These are phyloP conservation scores for Spizellomyces sp. DNA, from an alignment of 192 early-diverging fungal genomes.

Conservation along the genomic window DNA sequence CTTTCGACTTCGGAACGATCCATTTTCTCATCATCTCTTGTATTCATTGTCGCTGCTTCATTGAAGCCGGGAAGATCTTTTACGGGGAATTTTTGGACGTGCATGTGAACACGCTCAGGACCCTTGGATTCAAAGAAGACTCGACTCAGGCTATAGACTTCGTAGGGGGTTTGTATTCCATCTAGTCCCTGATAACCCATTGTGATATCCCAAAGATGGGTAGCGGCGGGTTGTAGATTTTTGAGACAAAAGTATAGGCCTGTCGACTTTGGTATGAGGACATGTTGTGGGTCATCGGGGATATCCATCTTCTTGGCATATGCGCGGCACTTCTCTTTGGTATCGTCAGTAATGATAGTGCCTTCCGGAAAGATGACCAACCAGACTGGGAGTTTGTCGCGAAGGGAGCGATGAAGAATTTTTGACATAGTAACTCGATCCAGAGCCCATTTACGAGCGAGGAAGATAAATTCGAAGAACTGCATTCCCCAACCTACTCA, in stretches of 20 bases:
- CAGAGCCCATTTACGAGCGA: constrained; percentile 83
- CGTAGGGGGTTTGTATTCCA: constrained; percentile 75
- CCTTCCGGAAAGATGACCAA: constrained; percentile 96
- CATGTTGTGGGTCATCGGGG: constrained; percentile 51
- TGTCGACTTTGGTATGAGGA: constrained; percentile 83
- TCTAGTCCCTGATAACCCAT: constrained; percentile 83
- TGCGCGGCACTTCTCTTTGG: constrained; percentile 63
- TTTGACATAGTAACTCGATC: constrained; percentile 66
- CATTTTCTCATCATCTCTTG: constrained; percentile 8
- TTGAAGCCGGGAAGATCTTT: constrained; percentile 42
- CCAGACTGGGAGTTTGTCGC: constrained; percentile 72
- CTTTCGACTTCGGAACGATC: constrained; percentile 17
- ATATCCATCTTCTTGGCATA: constrained; percentile 67
- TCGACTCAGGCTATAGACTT: constrained; percentile 75
- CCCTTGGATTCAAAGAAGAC: constrained; percentile 74
- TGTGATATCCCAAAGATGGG: constrained; percentile 86
- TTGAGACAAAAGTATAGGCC: constrained; percentile 77
- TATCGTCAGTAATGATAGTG: constrained; percentile 81
- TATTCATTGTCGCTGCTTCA: constrained; percentile 20
- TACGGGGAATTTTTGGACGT: constrained; percentile 48
- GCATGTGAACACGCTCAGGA: constrained; percentile 81
- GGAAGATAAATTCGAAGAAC: constrained; percentile 92
- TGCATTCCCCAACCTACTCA: constrained; percentile 65
- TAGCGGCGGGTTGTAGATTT: constrained; percentile 63
- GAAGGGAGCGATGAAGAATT: constrained; percentile 43